phyloP scores from a whole-genome alignment of 2,329 filamentous ascomycete genomes.

The Aspergillus brunneoviolaceus region DNA sequence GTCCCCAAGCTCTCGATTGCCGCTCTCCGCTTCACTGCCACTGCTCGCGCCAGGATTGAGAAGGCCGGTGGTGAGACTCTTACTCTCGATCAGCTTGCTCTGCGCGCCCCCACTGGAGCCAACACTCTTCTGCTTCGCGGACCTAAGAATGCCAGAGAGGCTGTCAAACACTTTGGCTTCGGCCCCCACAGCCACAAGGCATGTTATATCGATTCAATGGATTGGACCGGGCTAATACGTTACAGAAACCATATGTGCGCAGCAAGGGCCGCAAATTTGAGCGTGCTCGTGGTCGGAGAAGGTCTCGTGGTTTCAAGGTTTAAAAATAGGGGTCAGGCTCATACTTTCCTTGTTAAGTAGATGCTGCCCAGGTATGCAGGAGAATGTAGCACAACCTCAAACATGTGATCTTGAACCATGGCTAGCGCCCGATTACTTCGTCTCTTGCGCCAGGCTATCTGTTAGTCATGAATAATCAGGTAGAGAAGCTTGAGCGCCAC shows the following conservation, averaged over 20 bases:
- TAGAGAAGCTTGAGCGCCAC: constrained; percentile 15
- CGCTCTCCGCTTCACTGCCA: constrained; percentile 94
- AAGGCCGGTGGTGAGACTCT: constrained; percentile 93
- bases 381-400: neutral
- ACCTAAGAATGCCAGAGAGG: constrained; percentile 97
- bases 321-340: constrained; percentile 57
- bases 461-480: constrained; percentile 8
- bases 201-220: constrained; percentile 28
- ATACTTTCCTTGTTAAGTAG: neutral
- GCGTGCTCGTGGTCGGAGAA: constrained; percentile 96
- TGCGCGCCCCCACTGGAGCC: constrained; percentile 89
- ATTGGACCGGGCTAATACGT: constrained; percentile 17
- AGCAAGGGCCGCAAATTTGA: constrained; percentile 99
- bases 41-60: constrained; percentile 87
- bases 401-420: neutral
- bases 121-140: constrained; percentile 97
- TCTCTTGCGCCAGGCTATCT: neutral
- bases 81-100: constrained; percentile 95
- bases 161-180: constrained; percentile 98
- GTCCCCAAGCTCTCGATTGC: constrained; percentile 92
- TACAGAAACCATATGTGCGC: constrained; percentile 88
- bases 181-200: constrained; percentile 98
- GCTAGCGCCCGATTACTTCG: neutral
- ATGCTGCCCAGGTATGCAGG: neutral
- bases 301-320: constrained; percentile 99